These are phyloP conservation scores for Hyphodiscus sp. DNA, from an alignment of 2,329 filamentous ascomycete genomes.

Conservation along the genomic window DNA sequence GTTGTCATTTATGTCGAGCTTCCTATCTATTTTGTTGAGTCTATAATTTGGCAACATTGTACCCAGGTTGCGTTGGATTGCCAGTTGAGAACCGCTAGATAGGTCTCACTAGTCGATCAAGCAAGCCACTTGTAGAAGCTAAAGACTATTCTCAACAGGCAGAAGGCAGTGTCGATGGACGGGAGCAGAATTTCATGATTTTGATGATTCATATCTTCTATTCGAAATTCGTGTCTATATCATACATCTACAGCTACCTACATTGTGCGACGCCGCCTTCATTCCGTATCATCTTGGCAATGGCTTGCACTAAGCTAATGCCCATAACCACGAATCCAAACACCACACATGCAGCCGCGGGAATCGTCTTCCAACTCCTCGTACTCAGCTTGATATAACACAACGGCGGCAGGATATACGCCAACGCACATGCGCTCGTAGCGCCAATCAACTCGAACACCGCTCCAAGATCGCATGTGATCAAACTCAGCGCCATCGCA, in stretches of 20 bases:
- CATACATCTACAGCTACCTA: slow-evolving; percentile 6
- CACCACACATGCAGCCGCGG: slow-evolving; percentile 63
- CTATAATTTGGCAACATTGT: too few species aligned
- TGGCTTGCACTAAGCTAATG: slow-evolving; percentile 69
- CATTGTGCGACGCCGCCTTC: slow-evolving; percentile 25
- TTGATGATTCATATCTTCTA: not conserved
- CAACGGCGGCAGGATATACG: slow-evolving; percentile 89
- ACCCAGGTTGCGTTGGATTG: too few species aligned
- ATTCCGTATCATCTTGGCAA: slow-evolving; percentile 53
- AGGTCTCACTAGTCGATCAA: too few species aligned
- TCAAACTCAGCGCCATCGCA: slow-evolving; percentile 69
- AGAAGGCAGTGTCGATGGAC: too few species aligned
- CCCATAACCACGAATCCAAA: slow-evolving; percentile 78
- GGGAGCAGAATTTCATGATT: not conserved
- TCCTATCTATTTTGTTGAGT: too few species aligned
- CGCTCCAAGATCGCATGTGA: slow-evolving; percentile 88
- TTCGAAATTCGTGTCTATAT: not conserved
- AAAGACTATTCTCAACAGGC: too few species aligned
- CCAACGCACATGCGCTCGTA: slow-evolving; percentile 87
- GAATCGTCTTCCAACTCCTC: slow-evolving; percentile 64
- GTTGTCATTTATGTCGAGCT: too few species aligned
- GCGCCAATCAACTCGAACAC: slow-evolving; percentile 96
- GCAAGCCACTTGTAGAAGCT: too few species aligned
- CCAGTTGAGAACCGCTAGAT: too few species aligned
- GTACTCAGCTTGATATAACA: slow-evolving; percentile 93